phyloP scores from a whole-genome alignment of 2,329 filamentous ascomycete genomes.

The Ophiobolus disseminans region DNA sequence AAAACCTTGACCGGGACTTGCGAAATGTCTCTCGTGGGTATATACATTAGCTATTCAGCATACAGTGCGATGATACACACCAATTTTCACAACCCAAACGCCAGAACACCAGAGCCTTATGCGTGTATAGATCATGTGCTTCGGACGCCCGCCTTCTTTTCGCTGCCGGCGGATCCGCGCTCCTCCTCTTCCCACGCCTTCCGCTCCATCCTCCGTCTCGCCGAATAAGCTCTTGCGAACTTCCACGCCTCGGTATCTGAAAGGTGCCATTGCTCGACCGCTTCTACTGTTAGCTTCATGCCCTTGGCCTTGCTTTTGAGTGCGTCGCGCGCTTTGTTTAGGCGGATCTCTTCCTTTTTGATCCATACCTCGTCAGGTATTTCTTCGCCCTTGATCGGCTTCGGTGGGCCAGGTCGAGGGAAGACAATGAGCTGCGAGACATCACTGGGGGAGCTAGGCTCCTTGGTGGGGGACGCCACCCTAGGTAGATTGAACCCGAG shows the following conservation, averaged over 20 bases:
- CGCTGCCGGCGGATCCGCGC: slow-evolving; percentile 67
- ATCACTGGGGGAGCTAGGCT: slow-evolving; percentile 65
- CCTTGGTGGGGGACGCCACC: slow-evolving; percentile 59
- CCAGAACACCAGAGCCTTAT: slow-evolving; percentile 4
- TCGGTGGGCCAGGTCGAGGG: slow-evolving; percentile 54
- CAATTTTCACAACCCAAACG: slow-evolving; percentile 4
- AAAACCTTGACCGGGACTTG: no score
- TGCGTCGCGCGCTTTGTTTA: slow-evolving; percentile 59
- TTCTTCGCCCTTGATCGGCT: slow-evolving; percentile 59
- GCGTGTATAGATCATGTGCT: slow-evolving; percentile 45
- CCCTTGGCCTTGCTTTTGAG: slow-evolving; percentile 44
- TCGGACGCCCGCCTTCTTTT: slow-evolving; percentile 50
- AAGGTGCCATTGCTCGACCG: slow-evolving; percentile 61
- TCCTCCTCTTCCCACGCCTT: slow-evolving; percentile 74
- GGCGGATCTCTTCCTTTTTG: slow-evolving; percentile 61
- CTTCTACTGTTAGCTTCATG: slow-evolving; percentile 46
- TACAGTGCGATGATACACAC: slow-evolving; percentile 4
- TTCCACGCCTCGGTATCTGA: slow-evolving; percentile 80
- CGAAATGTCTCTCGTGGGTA: no score
- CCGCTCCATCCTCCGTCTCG: slow-evolving; percentile 68
- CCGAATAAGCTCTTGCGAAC: slow-evolving; percentile 73
- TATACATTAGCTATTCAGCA: slow-evolving; percentile 5
- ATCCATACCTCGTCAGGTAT: slow-evolving; percentile 62
- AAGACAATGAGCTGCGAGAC: slow-evolving; percentile 60
- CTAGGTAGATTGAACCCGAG: slow-evolving; percentile 84